Evolutionary conservation across 192 early-diverging fungal genomes (phyloP).

Genomic region (Oehlia diaphana): DNA sequence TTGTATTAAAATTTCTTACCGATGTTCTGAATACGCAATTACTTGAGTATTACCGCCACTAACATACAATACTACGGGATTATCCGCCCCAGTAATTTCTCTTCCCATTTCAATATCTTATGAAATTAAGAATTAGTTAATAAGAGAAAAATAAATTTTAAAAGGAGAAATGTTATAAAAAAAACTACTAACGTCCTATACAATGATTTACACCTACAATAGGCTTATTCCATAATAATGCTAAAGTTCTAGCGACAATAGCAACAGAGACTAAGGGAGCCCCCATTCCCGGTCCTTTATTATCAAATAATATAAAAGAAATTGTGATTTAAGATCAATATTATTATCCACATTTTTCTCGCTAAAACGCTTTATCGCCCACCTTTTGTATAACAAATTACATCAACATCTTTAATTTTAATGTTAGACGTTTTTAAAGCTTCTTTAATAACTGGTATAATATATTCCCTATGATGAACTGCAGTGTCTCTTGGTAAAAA

Average conservation of each 20-base stretch:
- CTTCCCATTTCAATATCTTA: slow-evolving; percentile 98
- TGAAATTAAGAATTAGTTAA: neutral
- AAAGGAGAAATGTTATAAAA: neutral
- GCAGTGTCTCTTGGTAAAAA: slow-evolving; percentile 96
- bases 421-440: slow-evolving; percentile 79
- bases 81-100: slow-evolving; percentile 89
- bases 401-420: slow-evolving; percentile 75
- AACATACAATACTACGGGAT: slow-evolving; percentile 97
- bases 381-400: slow-evolving; percentile 96
- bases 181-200: slow-evolving; percentile 72
- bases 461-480: slow-evolving; percentile 80
- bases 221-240: slow-evolving; percentile 89
- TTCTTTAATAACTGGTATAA: slow-evolving; percentile 70
- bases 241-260: slow-evolving; percentile 88
- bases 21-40: slow-evolving; percentile 91
- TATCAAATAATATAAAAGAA: neutral
- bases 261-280: slow-evolving; percentile 91
- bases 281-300: slow-evolving; percentile 93
- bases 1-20: slow-evolving; percentile 40
- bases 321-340: neutral
- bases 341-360: neutral
- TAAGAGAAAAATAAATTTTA: neutral
- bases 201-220: slow-evolving; percentile 98
- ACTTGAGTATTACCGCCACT: slow-evolving; percentile 99
- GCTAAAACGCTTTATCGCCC: neutral